Base-by-base conservation (phyloP, 768 basidiomycete genomes). In the Russula ochroleuca region DNA sequence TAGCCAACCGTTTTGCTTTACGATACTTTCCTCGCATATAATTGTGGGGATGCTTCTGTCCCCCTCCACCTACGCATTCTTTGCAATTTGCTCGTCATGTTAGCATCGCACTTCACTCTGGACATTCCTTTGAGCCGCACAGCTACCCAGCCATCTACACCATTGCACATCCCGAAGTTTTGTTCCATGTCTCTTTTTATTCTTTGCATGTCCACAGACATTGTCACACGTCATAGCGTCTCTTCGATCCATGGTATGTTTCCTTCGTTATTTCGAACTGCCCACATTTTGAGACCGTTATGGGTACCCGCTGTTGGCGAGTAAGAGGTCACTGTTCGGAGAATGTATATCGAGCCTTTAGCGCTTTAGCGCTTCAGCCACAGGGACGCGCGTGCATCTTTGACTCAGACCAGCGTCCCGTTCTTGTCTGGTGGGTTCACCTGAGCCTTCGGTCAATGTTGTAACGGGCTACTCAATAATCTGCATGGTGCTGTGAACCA, bases 61-160 rank as follows among this genome's bases (percentile, higher is more conserved):
- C 48, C 31, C 48, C 47, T 55, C 40, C 21, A 64, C 31, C 63
- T 41, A 61, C 49, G 59, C 54, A 64, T 54, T 55, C 59, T 38
- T 61, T 59, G 48, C 64, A 64, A 61, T 41, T 50, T 37, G 38
- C 23, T 57, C 31, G 45, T 56, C 35, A 57, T 51, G 48, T 65
- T 25, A 61, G 28, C 64, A 61, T 65, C 53, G 59, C 59, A 65
- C 47, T 41, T 64, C 63, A 57, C 31, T 45, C 41, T 51, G 64
- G 54, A 65, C 64, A 55, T 10, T 56, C 40, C 41, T 43, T 45
- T 37, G 58, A 65, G 41, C 48, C 57, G 48, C 59, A 64, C 53
- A 56, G 43, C 48, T 55, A 67, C 40, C 52, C 35, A 66, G 41
- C 50, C 56, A 64, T 50, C 31, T 55, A 65, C 48, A 56, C 15